phyloP scores from a whole-genome alignment of 176 grass and related monocot species.

The Carex scoparia region DNA sequence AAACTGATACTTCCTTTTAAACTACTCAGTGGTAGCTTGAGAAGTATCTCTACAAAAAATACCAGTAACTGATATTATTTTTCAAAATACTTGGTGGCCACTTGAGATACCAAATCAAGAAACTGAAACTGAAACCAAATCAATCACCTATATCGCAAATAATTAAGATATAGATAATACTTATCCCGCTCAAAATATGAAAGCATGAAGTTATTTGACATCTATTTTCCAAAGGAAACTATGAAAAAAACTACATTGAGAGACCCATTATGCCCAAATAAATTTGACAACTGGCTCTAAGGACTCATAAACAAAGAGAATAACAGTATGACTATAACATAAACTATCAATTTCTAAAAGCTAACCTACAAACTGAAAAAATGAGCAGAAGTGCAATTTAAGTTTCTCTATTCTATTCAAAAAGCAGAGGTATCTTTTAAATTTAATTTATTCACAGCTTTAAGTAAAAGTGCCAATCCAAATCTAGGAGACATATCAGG shows the following conservation, averaged over 20 bases:
- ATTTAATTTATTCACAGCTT: constrained; percentile 49
- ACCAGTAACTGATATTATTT: not conserved
- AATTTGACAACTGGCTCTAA: too few species aligned
- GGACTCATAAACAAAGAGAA: too few species aligned
- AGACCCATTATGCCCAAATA: not conserved
- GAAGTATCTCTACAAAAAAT: not conserved
- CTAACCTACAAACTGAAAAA: not conserved
- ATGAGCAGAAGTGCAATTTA: not conserved
- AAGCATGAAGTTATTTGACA: too few species aligned
- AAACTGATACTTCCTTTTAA: not conserved
- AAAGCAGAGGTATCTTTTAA: not conserved
- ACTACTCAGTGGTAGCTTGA: not conserved
- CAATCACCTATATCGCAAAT: not conserved
- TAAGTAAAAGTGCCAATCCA: constrained; percentile 60
- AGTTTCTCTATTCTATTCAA: not conserved
- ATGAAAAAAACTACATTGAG: not conserved
- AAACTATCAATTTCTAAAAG: not conserved
- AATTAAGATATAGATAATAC: too few species aligned
- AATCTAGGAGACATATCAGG: constrained; percentile 78
- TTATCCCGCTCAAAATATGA: too few species aligned
- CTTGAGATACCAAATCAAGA: not conserved
- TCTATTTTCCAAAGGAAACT: not conserved
- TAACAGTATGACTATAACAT: too few species aligned
- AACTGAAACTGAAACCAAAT: not conserved
- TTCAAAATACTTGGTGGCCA: not conserved